phyloP scores from a whole-genome alignment of 2,329 filamentous ascomycete species.

The Epichloe amarillans region DNA sequence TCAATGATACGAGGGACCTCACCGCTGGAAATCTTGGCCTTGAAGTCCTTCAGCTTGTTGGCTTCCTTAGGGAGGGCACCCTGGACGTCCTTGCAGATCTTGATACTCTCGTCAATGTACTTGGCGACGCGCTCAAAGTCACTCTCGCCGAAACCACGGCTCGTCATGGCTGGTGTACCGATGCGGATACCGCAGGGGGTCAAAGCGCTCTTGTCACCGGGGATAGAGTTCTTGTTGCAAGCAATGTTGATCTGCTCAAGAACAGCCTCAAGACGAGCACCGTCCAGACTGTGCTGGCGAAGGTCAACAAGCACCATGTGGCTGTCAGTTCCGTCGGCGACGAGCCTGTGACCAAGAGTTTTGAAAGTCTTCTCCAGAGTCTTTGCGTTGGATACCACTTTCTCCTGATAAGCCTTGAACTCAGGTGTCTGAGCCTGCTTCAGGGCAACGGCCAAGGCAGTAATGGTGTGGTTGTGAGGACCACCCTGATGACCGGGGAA shows the following conservation, averaged over 20 bases:
- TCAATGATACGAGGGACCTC: slow-evolving; percentile 69
- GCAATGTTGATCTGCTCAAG: slow-evolving; percentile 98
- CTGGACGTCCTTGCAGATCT: slow-evolving; percentile 83
- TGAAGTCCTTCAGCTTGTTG: slow-evolving; percentile 99
- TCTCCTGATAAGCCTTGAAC: slow-evolving; percentile 87
- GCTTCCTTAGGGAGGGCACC: slow-evolving; percentile 78
- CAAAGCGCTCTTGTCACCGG: slow-evolving; percentile 92
- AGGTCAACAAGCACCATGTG: slow-evolving; percentile 96
- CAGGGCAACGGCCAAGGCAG: slow-evolving; percentile 83
- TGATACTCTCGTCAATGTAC: slow-evolving; percentile 84
- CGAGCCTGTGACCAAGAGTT: slow-evolving; percentile 82
- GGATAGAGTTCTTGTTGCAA: slow-evolving; percentile 99
- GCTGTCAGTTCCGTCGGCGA: slow-evolving; percentile 90
- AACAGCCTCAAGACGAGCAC: slow-evolving; percentile 88
- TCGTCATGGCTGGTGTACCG: slow-evolving; percentile 94
- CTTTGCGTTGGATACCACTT: slow-evolving; percentile 88
- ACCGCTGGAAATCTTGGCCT: slow-evolving; percentile 72
- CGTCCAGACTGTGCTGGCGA: slow-evolving; percentile 74
- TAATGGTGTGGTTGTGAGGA: slow-evolving; percentile 99
- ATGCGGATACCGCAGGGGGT: slow-evolving; percentile 92
- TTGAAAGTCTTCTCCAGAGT: slow-evolving; percentile 75
- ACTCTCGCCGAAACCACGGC: slow-evolving; percentile 78
- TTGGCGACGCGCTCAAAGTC: slow-evolving; percentile 83
- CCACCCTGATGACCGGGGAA: slow-evolving; percentile 98
- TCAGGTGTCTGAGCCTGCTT: slow-evolving; percentile 85